These are phyloP conservation scores for Argentina anserina DNA, from an alignment of 306 rosid genomes.

Conservation along the genomic window DNA sequence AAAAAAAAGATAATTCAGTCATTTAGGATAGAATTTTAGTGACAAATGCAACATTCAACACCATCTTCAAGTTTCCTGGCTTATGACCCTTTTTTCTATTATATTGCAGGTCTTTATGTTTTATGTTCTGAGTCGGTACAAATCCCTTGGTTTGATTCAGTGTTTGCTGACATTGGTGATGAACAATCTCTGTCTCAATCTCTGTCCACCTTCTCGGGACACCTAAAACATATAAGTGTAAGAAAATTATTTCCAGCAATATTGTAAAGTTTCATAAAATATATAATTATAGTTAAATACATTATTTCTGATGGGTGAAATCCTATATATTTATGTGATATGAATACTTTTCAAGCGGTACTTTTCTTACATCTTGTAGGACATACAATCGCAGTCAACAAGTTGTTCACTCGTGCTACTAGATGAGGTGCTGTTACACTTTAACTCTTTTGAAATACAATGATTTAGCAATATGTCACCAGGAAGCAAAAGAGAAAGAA, in stretches of 20 bases:
- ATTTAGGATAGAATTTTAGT: background rate
- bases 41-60: constrained; percentile 5
- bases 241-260: constrained; percentile 24
- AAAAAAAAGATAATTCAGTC: background rate
- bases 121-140: constrained; percentile 83
- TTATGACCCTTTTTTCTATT: background rate
- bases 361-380: constrained; percentile 49
- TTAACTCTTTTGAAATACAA: background rate
- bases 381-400: constrained; percentile 66
- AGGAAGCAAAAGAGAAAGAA: constrained; percentile 3
- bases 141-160: constrained; percentile 95
- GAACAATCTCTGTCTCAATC: constrained; percentile 92
- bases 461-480: background rate
- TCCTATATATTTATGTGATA: constrained; percentile 1
- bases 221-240: constrained; percentile 86
- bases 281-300: background rate
- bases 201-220: constrained; percentile 94
- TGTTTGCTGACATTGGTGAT: constrained; percentile 92
- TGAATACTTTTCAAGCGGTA: background rate
- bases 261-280: background rate
- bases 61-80: background rate
- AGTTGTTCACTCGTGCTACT: constrained; percentile 73
- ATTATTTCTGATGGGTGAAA: background rate
- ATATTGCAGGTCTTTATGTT: constrained; percentile 70
- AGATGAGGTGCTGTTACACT: constrained; percentile 59